phyloP scores from a whole-genome alignment of 2,329 filamentous ascomycete genomes.

The Aureobasidium sp. region DNA sequence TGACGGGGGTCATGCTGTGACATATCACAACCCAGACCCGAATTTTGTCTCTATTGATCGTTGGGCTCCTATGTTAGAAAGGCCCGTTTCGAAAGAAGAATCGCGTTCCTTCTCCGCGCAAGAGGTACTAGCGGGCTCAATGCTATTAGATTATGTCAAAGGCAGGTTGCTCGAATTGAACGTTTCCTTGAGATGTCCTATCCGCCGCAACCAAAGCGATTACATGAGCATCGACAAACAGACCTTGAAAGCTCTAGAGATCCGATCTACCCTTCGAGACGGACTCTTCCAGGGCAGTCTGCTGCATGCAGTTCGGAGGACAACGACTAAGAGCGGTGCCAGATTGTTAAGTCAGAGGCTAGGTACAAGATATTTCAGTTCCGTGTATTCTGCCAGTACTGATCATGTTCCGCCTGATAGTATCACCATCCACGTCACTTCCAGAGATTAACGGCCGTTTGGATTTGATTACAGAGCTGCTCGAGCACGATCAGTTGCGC shows the following conservation, averaged over 20 bases:
- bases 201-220: slow-evolving; percentile 63
- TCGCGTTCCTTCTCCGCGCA: slow-evolving; percentile 48
- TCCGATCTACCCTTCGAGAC: slow-evolving; percentile 78
- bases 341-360: slow-evolving; percentile 77
- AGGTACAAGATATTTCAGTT: slow-evolving; percentile 34
- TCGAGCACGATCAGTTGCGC: slow-evolving; percentile 57
- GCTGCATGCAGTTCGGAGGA: slow-evolving; percentile 79
- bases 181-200: slow-evolving; percentile 76
- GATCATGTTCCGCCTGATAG: slow-evolving; percentile 26
- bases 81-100: slow-evolving; percentile 47
- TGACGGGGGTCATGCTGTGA: slow-evolving; percentile 56
- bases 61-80: slow-evolving; percentile 73
- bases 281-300: slow-evolving; percentile 72
- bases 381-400: background rate
- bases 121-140: slow-evolving; percentile 69
- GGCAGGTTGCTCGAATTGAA: slow-evolving; percentile 67
- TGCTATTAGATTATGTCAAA: slow-evolving; percentile 77
- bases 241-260: slow-evolving; percentile 80
- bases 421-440: slow-evolving; percentile 80
- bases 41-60: slow-evolving; percentile 40
- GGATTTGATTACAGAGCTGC: slow-evolving; percentile 70
- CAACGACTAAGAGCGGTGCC: slow-evolving; percentile 84
- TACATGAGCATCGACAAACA: slow-evolving; percentile 90
- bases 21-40: slow-evolving; percentile 46
- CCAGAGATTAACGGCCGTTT: slow-evolving; percentile 69